These are phyloP conservation scores for Cyberlindnera sargentensis DNA, from an alignment of 805 yeast species.

Conservation along the genomic window DNA sequence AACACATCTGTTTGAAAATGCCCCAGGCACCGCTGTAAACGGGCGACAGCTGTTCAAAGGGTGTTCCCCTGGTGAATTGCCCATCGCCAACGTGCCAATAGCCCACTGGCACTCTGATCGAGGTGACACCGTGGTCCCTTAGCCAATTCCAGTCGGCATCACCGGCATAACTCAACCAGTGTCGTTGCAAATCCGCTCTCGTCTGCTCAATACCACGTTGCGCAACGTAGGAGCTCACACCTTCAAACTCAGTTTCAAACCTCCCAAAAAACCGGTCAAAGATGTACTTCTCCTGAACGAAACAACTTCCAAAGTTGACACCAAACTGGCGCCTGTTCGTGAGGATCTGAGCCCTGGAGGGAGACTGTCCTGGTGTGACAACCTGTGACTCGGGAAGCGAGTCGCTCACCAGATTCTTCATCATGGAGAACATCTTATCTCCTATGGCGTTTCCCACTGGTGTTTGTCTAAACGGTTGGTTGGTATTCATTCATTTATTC, in stretches of 20 bases:
- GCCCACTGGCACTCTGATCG: constrained; percentile 83
- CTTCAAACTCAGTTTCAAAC: constrained; percentile 67
- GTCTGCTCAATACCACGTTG: constrained; percentile 50
- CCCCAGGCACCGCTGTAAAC: constrained; percentile 77
- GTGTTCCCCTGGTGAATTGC: constrained; percentile 47
- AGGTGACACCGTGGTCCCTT: constrained; percentile 57
- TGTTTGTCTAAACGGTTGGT: too few relatives aligned
- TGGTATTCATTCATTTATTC: too few relatives aligned
- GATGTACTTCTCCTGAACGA: constrained; percentile 77
- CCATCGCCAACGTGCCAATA: constrained; percentile 83
- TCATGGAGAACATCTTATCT: neutral
- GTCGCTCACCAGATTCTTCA: constrained; percentile 8
- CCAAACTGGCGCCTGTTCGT: constrained; percentile 66
- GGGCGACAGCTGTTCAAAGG: constrained; percentile 44
- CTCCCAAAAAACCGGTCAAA: constrained; percentile 54
- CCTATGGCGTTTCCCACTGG: neutral
- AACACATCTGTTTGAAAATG: constrained; percentile 46
- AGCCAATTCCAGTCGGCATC: constrained; percentile 82
- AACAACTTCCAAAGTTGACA: constrained; percentile 77
- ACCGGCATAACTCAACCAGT: constrained; percentile 56
- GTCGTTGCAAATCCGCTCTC: constrained; percentile 44
- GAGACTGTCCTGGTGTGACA: constrained; percentile 21
- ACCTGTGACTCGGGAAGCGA: constrained; percentile 17
- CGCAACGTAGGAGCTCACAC: constrained; percentile 43
- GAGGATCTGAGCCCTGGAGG: constrained; percentile 41